Evolutionary conservation across 805 yeast genomes (phyloP), one percentile per base, ranked within the genome.

Genomic region (Wickerhamiella azymoides): DNA sequence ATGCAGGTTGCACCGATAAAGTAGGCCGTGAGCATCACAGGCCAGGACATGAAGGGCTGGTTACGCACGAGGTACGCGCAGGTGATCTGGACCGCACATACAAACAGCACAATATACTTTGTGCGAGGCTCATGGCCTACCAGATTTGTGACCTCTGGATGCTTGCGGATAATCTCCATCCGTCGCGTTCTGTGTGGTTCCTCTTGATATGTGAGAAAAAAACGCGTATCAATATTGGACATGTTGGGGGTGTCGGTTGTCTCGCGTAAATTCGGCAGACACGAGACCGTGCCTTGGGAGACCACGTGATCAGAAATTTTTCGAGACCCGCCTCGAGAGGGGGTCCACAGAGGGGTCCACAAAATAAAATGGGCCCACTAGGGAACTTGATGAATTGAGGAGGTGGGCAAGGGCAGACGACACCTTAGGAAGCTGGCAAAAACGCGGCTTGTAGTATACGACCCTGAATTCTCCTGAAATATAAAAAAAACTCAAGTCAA

Each of bases 121-220:
- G 96, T 86, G 44, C 71, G 62, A 1, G 95, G 93, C 61, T 86
- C 96, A 49, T 76, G 83, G 4, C 96, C 96, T 42, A 83, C 79
- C 19, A 86, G 70, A 59, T 80, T 80, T 18, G 80, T 69, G 18
- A 86, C 82, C 50, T 84, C 77, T 0, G 96, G 96, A 57, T 86
- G 75, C 44, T 76, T 76, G 53, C 74, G 73, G 55, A 86, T 64
- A 47, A 86, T 86, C 48, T 69, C 71, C 63, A 79, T 80, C 49
- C 96, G 70, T 50, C 96, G 68, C 3, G 71, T 55, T 2, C 79
- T 73, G 58, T 86, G 96, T 2, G 94, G 94, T 59, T 86, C 96
- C 41, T 72, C 72, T 46, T 75, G 80, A 45, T 74, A 72, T 0
- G 95, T 85, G 89, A 94, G 83, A 65, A 79, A 82, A 62, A 81